Base-by-base conservation (phyloP, 2,329 filamentous ascomycete species). In the Colletotrichum liriopes region DNA sequence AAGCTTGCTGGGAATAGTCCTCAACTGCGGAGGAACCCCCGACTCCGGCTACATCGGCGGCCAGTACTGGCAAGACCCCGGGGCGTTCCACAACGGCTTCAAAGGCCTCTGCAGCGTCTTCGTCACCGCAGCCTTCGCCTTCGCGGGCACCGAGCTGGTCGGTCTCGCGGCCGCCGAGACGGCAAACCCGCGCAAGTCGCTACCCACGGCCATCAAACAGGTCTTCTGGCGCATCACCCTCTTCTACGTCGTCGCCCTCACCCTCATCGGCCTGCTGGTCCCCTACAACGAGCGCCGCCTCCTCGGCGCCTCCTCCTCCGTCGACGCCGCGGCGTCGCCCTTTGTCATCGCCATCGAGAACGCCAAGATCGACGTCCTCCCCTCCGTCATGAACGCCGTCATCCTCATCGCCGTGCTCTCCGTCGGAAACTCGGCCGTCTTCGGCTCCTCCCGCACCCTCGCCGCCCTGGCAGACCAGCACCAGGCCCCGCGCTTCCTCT, bases 211-310 rank as follows among this genome's bases (percentile, higher is more conserved):
- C 16, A 91, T 97, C 77, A 97, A 97, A 84, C 95, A 97, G 81
- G 94, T 98, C 29, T 98, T 98, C 82, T 98, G 95, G 95, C 92
- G 95, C 78, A 97, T 98, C 78, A 91, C 91, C 4, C 87, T 97
- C 68, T 98, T 98, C 85, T 98, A 98, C 83, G 88, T 98, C 61
- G 91, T 97, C 43, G 93, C 93, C 0, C 87, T 98, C 14, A 90
- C 91, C 5, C 85, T 98, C 5, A 91, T 98, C 69, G 94, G 96
- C 35, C 87, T 98, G 0, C 86, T 98, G 3, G 94, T 98, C 0
- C 93, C 92, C 0, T 95, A 93, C 80, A 84, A 89, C 77, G 90
- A 97, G 73, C 67, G 78, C 0, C 85, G 87, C 4, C 91, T 98
- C 0, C 85, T 94, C 1, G 85, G 86, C 14, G 86, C 86, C 56